Percentiles rank a stretch among this genome's conserved stretches.
These are phyloP conservation scores for Biancaea sappan DNA, from an alignment of 306 rosid species.

Conservation along the genomic window DNA sequence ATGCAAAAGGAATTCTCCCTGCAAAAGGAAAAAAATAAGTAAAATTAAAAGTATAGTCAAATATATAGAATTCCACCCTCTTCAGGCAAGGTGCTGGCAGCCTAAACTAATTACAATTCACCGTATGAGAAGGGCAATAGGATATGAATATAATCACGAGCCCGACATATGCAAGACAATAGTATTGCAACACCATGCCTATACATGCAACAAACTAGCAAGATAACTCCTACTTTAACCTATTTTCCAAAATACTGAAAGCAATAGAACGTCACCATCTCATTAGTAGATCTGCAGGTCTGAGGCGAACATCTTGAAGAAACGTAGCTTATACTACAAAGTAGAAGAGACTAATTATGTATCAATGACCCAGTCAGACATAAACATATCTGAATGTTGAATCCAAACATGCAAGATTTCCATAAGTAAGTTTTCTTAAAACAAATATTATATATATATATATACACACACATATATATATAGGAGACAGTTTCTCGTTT, in stretches of 20 bases:
- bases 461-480: too few relatives aligned
- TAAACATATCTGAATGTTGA: not conserved
- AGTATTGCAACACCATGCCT: not conserved
- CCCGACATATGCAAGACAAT: not conserved
- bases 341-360: not conserved
- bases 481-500: not conserved
- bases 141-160: not conserved
- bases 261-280: not conserved
- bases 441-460: too few relatives aligned
- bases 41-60: not conserved
- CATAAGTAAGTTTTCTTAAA: not conserved
- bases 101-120: not conserved
- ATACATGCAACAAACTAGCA: not conserved
- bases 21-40: not conserved
- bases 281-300: not conserved
- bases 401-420: not conserved
- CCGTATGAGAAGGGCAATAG: not conserved
- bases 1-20: slow-evolving; percentile 93
- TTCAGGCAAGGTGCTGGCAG: not conserved
- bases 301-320: not conserved
- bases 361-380: not conserved
- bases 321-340: not conserved
- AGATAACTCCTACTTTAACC: not conserved
- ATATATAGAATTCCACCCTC: not conserved
- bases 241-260: not conserved